Evolutionary conservation across 768 basidiomycete species (phyloP), one percentile per base, ranked within the genome.

Genomic region (Suillus sp.): DNA sequence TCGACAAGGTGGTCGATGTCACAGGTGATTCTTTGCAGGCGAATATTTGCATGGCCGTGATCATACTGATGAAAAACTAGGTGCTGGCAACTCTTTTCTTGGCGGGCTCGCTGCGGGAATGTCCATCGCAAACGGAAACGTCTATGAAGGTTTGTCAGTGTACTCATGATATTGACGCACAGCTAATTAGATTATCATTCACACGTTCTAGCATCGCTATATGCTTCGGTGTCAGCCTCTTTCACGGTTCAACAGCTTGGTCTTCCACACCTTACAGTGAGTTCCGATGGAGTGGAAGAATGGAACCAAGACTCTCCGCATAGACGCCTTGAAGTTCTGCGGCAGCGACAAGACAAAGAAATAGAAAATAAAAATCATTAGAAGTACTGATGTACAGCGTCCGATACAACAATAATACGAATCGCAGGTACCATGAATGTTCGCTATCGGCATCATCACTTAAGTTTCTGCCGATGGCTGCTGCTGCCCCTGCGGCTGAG

Each of bases 61-160:
- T 40, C 4, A 40, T 57, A 20, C 63, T 61, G 62, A 67, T 60
- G 55, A 45, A 35, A 59, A 65, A 42, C 27, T 66, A 93, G 92
- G 95, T 50, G 94, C 93, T n/a, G 95, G 95, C 18, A 96, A 96
- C 73, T 83, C 86, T 64, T 96, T 96, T 74, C 80, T 96, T 27
- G 93, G 93, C 16, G 93, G 93, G 7, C 80, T 95, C 16, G 86
- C 86, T 13, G 93, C 92, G 22, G 93, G 93, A 0, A 72, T 95
- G 58, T 66, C 77, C 22, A 68, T 86, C 58, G 77, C 82, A 50
- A 69, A 81, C 45, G 85, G 83, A 2, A 83, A 93, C 71, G 73
- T 91, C n/a, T 80, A 80, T 56, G 77, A 86, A 81, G 92, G 94
- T 93, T 63, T 63, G 76, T 72, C 27, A 62, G 32, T 62, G 50